phyloP scores from a whole-genome alignment of 305 asterid genomes.

The Salvia sclarea region DNA sequence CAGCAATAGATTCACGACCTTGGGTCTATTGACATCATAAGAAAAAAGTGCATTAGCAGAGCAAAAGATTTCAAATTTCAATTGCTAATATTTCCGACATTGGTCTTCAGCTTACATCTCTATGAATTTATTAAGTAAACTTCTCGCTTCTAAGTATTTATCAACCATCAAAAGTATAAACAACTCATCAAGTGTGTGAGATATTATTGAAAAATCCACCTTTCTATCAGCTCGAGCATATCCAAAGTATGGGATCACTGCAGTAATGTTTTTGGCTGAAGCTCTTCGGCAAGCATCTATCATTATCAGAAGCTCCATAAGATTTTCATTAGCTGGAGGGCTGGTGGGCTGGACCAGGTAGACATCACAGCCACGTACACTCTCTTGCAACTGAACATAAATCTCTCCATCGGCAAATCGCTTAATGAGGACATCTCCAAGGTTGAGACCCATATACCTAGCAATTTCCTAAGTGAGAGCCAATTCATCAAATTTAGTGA shows the following conservation, averaged over 20 bases:
- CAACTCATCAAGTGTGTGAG: conserved; percentile 7
- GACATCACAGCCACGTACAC: conserved; percentile 92
- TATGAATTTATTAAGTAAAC: conserved; percentile 2
- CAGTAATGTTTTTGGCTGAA: conserved; percentile 82
- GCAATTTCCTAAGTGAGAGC: conserved; percentile 66
- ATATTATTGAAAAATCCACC: conserved; percentile 40
- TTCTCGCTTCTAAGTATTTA: conserved; percentile 12
- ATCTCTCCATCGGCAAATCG: conserved; percentile 94
- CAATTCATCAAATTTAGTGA: conserved; percentile 11
- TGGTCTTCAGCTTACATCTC: not conserved
- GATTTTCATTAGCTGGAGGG: conserved; percentile 90
- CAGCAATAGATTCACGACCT: conserved; percentile 94
- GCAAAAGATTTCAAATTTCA: conserved; percentile 13
- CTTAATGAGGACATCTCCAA: conserved; percentile 62
- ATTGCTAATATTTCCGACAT: not conserved
- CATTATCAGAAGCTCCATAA: conserved; percentile 91
- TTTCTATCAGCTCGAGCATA: conserved; percentile 95
- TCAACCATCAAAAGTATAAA: conserved; percentile 7
- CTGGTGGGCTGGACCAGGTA: conserved; percentile 80
- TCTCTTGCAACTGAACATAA: conserved; percentile 89
- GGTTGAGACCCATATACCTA: conserved; percentile 85
- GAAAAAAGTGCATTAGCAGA: conserved; percentile 15
- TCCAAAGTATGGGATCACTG: conserved; percentile 90
- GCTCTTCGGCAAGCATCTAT: conserved; percentile 96
- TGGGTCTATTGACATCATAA: conserved; percentile 58